Evolutionary conservation across 2,329 filamentous ascomycete genomes (phyloP), one percentile per base, ranked within the genome.

Genomic region (Pseudopithomyces maydicus): DNA sequence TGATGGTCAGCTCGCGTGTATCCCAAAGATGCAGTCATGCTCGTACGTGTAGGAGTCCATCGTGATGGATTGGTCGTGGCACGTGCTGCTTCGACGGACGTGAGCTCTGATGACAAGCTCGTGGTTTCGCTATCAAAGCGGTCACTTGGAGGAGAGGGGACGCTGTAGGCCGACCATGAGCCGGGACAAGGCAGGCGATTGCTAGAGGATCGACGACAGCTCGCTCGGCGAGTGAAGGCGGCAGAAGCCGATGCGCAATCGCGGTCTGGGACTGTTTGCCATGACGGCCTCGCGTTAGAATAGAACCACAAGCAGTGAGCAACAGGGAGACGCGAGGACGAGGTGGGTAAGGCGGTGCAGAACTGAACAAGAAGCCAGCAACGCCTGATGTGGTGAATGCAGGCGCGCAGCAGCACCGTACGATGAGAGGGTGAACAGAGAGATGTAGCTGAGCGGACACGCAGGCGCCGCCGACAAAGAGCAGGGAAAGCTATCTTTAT

Each of bases 21-120:
- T n/a, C 22, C 11, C 29, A 43, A 11, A 17, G 33, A 38, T 7
- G 14, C 17, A 32, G 22, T 32, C 48, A 49, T 32, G 45, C 48
- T 62, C 72, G 55, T 71, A 77, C 75, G 65, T 68, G 58, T 76
- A 76, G 5, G 74, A 75, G 55, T 77, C 74, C 74, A 77, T 77
- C 33, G 41, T 63, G 19, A 49, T 54, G 33, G n/a, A 46, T 33
- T 22, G 14, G 41, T 8, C 44, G 50, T 42, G 22, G 38, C 51
- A 35, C n/a, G n/a, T 19, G 20, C 26, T n/a, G 29, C 14, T 22
- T 41, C 12, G 23, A 20, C 35, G 35, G 23, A 15, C 17, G 5
- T 2, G 26, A 12, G 33, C 45, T 29, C 14, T 19, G 33, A 50
- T 33, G 15, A 35, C 36, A 20, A 35, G 42, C 22, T 51, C 17